Evolutionary conservation across 257 asterid species (phyloP).

Genomic region (Penstemon eatonii): DNA sequence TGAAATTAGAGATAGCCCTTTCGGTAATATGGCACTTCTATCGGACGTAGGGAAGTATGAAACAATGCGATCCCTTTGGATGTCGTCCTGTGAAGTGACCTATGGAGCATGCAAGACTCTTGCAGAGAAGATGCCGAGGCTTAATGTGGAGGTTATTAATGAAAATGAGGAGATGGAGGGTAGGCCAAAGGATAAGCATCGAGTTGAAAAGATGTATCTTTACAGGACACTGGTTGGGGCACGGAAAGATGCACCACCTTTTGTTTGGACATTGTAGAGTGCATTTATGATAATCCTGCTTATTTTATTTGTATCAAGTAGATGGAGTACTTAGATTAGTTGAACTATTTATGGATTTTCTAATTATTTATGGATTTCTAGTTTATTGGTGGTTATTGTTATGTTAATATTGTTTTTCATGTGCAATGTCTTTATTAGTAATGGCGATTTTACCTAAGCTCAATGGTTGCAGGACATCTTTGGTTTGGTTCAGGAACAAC

Average conservation of each 20-base stretch:
- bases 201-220: conserved; percentile 76
- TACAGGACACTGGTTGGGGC: conserved; percentile 77
- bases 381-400: conserved; percentile 25
- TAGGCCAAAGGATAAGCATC: conserved; percentile 42
- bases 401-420: conserved; percentile 24
- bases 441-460: conserved; percentile 7
- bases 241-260: conserved; percentile 67
- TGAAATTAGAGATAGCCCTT: conserved; percentile 80
- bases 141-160: conserved; percentile 70
- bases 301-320: conserved; percentile 11
- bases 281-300: not conserved
- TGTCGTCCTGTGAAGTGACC: conserved; percentile 87
- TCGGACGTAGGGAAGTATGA: conserved; percentile 88
- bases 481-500: not conserved
- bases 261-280: conserved; percentile 64
- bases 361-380: conserved; percentile 31
- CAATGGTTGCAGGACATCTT: not conserved
- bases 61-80: conserved; percentile 98
- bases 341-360: conserved; percentile 25
- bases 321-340: conserved; percentile 24
- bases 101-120: conserved; percentile 74
- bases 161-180: conserved; percentile 50
- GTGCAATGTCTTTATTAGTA: conserved; percentile 32
- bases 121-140: conserved; percentile 74
- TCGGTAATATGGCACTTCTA: conserved; percentile 74